Conservation (phyloP, 2,329 filamentous ascomycete species). For the Sclerotinia spermophila region DNA sequence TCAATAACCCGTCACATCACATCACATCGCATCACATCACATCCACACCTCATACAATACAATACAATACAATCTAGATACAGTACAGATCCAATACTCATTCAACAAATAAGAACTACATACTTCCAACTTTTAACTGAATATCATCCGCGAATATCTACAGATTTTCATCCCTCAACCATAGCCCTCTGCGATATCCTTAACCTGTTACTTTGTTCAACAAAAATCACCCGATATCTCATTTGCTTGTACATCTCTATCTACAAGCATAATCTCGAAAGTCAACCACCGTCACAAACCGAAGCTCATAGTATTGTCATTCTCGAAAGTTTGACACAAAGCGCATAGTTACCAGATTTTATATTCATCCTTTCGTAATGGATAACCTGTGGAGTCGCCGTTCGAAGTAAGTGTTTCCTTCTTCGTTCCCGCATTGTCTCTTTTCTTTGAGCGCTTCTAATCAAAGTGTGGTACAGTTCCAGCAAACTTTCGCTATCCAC, state of each 20-base stretch:
- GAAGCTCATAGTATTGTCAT: constrained; percentile 20
- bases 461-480: constrained; percentile 32
- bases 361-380: constrained; percentile 29
- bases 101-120: not conserved
- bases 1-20: not conserved
- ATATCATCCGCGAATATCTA: not conserved
- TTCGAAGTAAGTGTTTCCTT: constrained; percentile 59
- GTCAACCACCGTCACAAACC: constrained; percentile 19
- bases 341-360: constrained; percentile 10
- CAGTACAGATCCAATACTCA: not conserved
- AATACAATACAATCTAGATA: not conserved
- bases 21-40: not conserved
- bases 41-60: not conserved
- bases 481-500: constrained; percentile 87
- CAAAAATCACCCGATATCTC: not conserved
- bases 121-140: not conserved
- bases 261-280: constrained; percentile 18
- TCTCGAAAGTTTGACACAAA: constrained; percentile 22
- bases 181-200: constrained; percentile 3
- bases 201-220: not conserved
- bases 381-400: constrained; percentile 69
- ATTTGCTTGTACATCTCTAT: not conserved
- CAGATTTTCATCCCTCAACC: no score
- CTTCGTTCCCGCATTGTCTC: constrained; percentile 12
- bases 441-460: constrained; percentile 17